Conservation (phyloP, 2,329 filamentous ascomycete genomes). For the Pyricularia pennisetigena region DNA sequence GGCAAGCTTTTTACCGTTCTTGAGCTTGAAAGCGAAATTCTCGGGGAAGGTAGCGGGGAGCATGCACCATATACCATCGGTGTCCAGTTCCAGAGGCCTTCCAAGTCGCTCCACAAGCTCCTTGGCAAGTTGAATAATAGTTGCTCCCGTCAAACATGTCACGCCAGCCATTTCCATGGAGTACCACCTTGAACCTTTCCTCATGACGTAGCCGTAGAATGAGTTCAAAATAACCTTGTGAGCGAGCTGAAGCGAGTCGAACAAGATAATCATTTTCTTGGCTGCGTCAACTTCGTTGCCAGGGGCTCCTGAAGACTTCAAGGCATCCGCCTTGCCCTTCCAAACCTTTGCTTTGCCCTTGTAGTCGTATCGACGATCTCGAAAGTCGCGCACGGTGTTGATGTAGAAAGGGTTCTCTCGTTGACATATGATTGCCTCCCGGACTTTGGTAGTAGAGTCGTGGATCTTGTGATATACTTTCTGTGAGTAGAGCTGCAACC, state of each 20-base stretch:
- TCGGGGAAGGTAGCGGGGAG: constrained; percentile 92
- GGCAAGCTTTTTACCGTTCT: constrained; percentile 91
- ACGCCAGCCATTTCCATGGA: constrained; percentile 99
- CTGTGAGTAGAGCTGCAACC: constrained; percentile 86
- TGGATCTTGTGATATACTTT: constrained; percentile 99
- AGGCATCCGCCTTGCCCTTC: constrained; percentile 87
- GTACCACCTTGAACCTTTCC: constrained; percentile 97
- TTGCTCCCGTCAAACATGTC: constrained; percentile 90
- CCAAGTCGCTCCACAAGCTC: constrained; percentile 90
- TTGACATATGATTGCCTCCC: constrained; percentile 97
- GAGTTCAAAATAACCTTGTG: constrained; percentile 99
- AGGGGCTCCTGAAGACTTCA: constrained; percentile 75
- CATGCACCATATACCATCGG: constrained; percentile 99
- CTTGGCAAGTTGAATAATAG: constrained; percentile 93
- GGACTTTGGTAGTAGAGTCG: constrained; percentile 82
- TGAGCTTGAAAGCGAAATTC: constrained; percentile 88
- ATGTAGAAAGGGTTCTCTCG: constrained; percentile 98
- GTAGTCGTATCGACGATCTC: constrained; percentile 96
- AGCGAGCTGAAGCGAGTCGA: constrained; percentile 89
- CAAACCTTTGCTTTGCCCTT: constrained; percentile 97
- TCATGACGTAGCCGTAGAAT: constrained; percentile 99
- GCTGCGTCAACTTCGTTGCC: constrained; percentile 75
- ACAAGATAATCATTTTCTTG: constrained; percentile 98
- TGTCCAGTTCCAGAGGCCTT: constrained; percentile 86
- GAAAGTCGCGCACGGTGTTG: constrained; percentile 89